Conservation (phyloP, 345 rosid genomes). For the Limnanthes douglasii region DNA sequence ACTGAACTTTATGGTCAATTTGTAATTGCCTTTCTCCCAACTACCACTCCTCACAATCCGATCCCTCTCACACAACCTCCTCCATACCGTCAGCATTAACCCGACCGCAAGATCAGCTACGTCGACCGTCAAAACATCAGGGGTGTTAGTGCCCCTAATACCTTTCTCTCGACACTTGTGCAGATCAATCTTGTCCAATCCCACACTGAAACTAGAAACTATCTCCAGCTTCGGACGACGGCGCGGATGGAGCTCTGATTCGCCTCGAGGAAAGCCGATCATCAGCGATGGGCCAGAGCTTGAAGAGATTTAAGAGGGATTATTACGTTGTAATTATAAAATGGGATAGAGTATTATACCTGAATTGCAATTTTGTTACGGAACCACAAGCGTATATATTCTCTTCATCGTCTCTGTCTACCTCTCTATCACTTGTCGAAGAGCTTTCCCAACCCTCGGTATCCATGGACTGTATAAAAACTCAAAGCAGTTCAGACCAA, state of each 20-base stretch:
- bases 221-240: constrained; percentile 44
- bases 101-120: constrained; percentile 50
- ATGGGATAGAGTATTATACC: too few species aligned
- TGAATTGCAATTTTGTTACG: constrained; percentile 12
- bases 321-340: too few species aligned
- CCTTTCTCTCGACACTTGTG: constrained; percentile 37
- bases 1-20: constrained; percentile 34
- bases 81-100: constrained; percentile 33
- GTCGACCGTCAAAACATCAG: constrained; percentile 56
- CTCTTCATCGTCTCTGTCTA: constrained; percentile 12
- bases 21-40: constrained; percentile 30
- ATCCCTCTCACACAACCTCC: constrained; percentile 35
- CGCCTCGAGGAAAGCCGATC: constrained; percentile 33
- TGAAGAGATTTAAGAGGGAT: constrained; percentile 40
- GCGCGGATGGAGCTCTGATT: constrained; percentile 23
- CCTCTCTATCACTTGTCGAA: constrained; percentile 12
- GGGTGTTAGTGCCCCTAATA: constrained; percentile 44
- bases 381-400: constrained; percentile 13
- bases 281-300: constrained; percentile 47
- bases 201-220: constrained; percentile 44
- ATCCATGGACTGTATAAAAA: constrained; percentile 10
- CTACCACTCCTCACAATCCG: constrained; percentile 30
- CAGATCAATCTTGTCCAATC: constrained; percentile 46
- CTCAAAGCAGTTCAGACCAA: too few species aligned
- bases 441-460: constrained; percentile 11